These are phyloP conservation scores for Panellus pusillus DNA, from an alignment of 768 basidiomycete species.

Conservation along the genomic window DNA sequence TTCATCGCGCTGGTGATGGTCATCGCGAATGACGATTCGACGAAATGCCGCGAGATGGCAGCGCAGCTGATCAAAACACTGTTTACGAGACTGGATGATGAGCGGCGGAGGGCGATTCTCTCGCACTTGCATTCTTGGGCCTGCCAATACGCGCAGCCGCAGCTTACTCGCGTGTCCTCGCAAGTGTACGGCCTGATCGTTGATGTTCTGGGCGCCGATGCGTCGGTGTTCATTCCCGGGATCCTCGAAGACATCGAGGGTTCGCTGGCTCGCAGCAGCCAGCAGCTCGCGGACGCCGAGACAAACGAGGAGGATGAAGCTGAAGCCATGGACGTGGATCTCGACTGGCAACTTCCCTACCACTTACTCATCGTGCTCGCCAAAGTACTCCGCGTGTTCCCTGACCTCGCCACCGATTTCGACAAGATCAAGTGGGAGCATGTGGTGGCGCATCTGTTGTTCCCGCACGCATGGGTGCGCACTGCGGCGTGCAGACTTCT, in stretches of 20 bases:
- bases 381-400: slow-evolving; percentile 62
- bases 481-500: slow-evolving; percentile 75
- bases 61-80: slow-evolving; percentile 79
- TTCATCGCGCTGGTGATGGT: slow-evolving; percentile 93
- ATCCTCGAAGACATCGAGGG: slow-evolving; percentile 60
- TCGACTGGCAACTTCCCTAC: slow-evolving; percentile 83
- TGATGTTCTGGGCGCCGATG: slow-evolving; percentile 58
- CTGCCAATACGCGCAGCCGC: slow-evolving; percentile 53
- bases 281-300: slow-evolving; percentile 40
- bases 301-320: slow-evolving; percentile 43
- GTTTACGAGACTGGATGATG: slow-evolving; percentile 64
- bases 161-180: slow-evolving; percentile 69
- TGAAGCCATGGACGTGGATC: slow-evolving; percentile 53
- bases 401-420: slow-evolving; percentile 45
- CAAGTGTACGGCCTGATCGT: slow-evolving; percentile 84
- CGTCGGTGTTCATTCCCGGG: slow-evolving; percentile 41
- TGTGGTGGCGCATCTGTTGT: slow-evolving; percentile 69
- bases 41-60: slow-evolving; percentile 87
- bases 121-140: slow-evolving; percentile 83
- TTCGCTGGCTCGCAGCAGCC: slow-evolving; percentile 45
- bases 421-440: slow-evolving; percentile 60
- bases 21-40: slow-evolving; percentile 90
- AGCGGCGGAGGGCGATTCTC: slow-evolving; percentile 54
- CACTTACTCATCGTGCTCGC: slow-evolving; percentile 67
- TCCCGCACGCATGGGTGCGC: slow-evolving; percentile 95